These are phyloP conservation scores for Cyberlindnera euphorbiae DNA, from an alignment of 805 yeast genomes.

Conservation along the genomic window DNA sequence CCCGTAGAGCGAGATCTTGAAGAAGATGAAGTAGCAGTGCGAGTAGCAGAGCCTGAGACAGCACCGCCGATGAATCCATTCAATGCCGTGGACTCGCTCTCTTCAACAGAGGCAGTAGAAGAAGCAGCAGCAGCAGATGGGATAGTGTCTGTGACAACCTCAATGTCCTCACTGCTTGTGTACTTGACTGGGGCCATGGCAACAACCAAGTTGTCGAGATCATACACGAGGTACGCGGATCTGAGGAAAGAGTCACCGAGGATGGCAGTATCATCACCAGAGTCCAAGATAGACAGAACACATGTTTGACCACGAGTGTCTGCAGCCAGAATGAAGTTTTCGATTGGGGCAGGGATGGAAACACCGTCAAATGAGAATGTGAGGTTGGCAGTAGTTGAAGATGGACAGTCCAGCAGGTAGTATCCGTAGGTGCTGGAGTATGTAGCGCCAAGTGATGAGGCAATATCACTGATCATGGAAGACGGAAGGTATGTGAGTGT, in stretches of 20 bases:
- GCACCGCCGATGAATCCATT: constrained; percentile 7
- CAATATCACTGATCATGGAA: constrained; percentile 31
- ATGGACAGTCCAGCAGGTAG: constrained; percentile 42
- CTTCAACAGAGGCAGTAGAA: constrained; percentile 37
- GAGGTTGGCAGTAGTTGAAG: constrained; percentile 17
- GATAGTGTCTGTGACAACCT: constrained; percentile 38
- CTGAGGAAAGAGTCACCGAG: constrained; percentile 53
- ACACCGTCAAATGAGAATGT: constrained; percentile 50
- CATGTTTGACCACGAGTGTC: constrained; percentile 30
- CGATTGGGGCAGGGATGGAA: constrained; percentile 46
- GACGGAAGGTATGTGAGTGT: constrained; percentile 42
- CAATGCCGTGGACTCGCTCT: constrained; percentile 8
- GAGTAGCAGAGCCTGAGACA: background rate
- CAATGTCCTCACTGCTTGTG: constrained; percentile 36
- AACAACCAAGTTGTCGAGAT: constrained; percentile 40
- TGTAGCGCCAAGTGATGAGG: constrained; percentile 36
- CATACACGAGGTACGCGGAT: constrained; percentile 50
- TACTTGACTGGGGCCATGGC: constrained; percentile 43
- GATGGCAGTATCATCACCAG: constrained; percentile 33
- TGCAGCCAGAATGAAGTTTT: constrained; percentile 28
- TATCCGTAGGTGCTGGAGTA: constrained; percentile 39
- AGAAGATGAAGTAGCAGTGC: constrained; percentile 2
- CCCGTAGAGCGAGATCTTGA: constrained; percentile 3
- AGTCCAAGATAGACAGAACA: constrained; percentile 37
- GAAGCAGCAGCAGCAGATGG: constrained; percentile 51